phyloP scores from a whole-genome alignment of 768 basidiomycete species.

The Coprinopsis sp. region DNA sequence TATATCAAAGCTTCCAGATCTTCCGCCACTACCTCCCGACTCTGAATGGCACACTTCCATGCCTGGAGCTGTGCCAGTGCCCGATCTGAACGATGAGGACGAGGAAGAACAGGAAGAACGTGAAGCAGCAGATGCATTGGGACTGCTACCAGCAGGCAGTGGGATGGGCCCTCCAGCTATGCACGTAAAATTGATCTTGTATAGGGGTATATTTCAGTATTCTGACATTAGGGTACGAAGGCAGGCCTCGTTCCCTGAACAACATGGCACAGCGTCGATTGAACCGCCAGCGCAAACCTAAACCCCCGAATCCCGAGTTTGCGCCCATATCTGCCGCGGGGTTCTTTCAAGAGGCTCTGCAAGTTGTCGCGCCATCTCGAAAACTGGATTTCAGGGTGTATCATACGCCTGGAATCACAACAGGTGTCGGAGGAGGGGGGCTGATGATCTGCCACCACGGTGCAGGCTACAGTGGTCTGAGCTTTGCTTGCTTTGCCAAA shows the following conservation, averaged over 20 bases:
- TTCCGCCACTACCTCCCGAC: conserved; percentile 8
- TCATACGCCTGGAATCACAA: conserved; percentile 64
- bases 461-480: conserved; percentile 86
- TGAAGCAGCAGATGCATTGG: conserved; percentile 56
- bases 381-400: conserved; percentile 75
- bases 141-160: conserved; percentile 49
- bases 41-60: neutral
- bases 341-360: conserved; percentile 77
- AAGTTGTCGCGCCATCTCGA: conserved; percentile 61
- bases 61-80: neutral
- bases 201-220: conserved; percentile 12
- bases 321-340: conserved; percentile 71
- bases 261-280: conserved; percentile 10
- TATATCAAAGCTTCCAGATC: conserved; percentile 63
- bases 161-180: conserved; percentile 60
- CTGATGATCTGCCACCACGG: conserved; percentile 94
- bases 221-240: conserved; percentile 20
- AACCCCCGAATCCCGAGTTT: conserved; percentile 54
- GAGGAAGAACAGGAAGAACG: conserved; percentile 50
- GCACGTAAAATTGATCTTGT: conserved; percentile 36
- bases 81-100: conserved; percentile 29
- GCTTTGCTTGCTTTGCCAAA: conserved; percentile 88
- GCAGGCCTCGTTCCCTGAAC: conserved; percentile 17
- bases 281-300: conserved; percentile 18
- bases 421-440: conserved; percentile 38